phyloP scores from a whole-genome alignment of 768 basidiomycete genomes.

The Sistotremastrum suecicum region DNA sequence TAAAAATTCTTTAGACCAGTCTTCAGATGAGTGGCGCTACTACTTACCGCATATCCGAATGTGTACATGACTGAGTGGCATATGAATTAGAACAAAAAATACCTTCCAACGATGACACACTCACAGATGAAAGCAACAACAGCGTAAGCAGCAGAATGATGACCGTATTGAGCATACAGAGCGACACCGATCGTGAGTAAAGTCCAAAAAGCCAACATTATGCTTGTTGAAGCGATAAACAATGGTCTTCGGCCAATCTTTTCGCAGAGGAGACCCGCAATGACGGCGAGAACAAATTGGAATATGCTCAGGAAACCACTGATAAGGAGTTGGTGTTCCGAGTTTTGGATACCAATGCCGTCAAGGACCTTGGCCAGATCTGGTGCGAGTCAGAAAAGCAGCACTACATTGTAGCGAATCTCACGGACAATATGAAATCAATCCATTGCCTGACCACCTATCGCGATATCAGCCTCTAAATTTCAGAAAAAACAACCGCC shows the following conservation, averaged over 20 bases:
- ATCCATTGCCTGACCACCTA: slow-evolving; percentile 34
- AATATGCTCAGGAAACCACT: slow-evolving; percentile 42
- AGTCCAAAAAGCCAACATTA: slow-evolving; percentile 26
- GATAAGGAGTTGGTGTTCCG: slow-evolving; percentile 28
- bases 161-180: slow-evolving; percentile 15
- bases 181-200: slow-evolving; percentile 24
- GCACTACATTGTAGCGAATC: neutral
- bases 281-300: slow-evolving; percentile 39
- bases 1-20: neutral
- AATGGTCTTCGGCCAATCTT: slow-evolving; percentile 33
- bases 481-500: neutral
- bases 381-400: neutral
- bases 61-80: too few relatives aligned
- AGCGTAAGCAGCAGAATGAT: neutral
- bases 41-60: too few relatives aligned
- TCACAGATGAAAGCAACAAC: too few relatives aligned
- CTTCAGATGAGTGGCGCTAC: neutral
- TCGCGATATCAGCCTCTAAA: neutral
- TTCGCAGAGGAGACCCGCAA: slow-evolving; percentile 35
- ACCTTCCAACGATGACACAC: too few relatives aligned
- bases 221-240: slow-evolving; percentile 33
- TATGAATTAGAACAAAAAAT: too few relatives aligned
- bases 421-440: slow-evolving; percentile 24
- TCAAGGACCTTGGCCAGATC: slow-evolving; percentile 36
- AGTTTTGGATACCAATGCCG: slow-evolving; percentile 35